These are phyloP conservation scores for Smallanthus sonchifolius DNA, from an alignment of 129 eudicot species.

Conservation along the genomic window DNA sequence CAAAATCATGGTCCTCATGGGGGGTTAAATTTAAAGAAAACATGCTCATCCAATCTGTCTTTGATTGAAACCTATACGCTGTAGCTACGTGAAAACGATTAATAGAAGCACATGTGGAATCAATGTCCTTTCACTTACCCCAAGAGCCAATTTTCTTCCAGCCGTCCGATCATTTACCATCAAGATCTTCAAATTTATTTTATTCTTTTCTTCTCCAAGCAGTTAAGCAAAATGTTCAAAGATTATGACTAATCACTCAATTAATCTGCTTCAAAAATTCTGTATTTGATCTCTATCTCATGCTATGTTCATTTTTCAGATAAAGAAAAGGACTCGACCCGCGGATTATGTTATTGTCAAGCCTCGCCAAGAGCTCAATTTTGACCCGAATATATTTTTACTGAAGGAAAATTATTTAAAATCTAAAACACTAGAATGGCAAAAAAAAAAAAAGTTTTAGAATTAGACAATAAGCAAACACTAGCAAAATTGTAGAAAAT, in stretches of 20 bases:
- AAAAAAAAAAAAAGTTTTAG: not conserved
- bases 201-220: not conserved
- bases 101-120: constrained; percentile 18
- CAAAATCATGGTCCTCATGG: constrained; percentile 14
- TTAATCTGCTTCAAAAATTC: constrained; percentile 3
- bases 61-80: constrained; percentile 18
- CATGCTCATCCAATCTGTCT: constrained; percentile 26
- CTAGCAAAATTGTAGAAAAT: not conserved
- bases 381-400: not conserved
- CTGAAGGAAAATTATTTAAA: not conserved
- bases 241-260: not conserved
- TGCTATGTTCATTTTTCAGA: constrained; percentile 9
- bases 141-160: constrained; percentile 32
- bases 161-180: constrained; percentile 25
- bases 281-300: constrained; percentile 7
- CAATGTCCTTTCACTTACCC: constrained; percentile 21
- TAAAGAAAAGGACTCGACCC: not conserved
- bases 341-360: not conserved
- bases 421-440: not conserved
- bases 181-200: constrained; percentile 1
- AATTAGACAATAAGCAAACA: not conserved
- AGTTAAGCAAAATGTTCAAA: not conserved
- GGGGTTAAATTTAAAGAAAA: constrained; percentile 12
- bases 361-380: not conserved
- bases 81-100: constrained; percentile 28